These are phyloP conservation scores for Pilasporangium apinafurcum DNA, from an alignment of 352 stramenopile species.

Conservation along the genomic window DNA sequence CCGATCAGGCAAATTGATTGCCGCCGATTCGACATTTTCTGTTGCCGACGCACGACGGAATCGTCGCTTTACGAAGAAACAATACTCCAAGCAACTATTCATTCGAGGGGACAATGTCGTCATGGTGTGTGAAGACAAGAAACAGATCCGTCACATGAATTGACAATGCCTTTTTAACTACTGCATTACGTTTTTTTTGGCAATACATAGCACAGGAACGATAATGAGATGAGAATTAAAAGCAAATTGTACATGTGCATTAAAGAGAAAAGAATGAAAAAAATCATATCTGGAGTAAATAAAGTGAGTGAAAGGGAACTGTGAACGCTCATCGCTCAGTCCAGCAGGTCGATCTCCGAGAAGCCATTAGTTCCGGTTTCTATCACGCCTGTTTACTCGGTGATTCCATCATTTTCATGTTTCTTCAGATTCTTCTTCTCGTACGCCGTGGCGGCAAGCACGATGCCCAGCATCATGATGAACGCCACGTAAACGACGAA, in stretches of 20 bases:
- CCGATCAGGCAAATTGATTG: constrained; percentile 11
- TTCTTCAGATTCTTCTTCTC: constrained; percentile 54
- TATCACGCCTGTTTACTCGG: too few relatives aligned
- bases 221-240: background rate
- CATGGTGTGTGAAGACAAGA: background rate
- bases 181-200: background rate
- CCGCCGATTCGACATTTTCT: constrained; percentile 33
- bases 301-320: too few relatives aligned
- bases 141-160: background rate
- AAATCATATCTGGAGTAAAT: too few relatives aligned
- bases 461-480: constrained; percentile 49
- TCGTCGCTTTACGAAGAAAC: constrained; percentile 24
- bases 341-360: too few relatives aligned
- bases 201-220: too few relatives aligned
- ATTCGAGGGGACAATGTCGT: constrained; percentile 93
- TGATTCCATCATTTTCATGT: too few relatives aligned
- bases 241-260: too few relatives aligned
- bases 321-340: too few relatives aligned
- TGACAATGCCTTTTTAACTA: background rate
- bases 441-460: constrained; percentile 58
- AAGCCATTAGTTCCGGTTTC: too few relatives aligned
- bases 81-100: constrained; percentile 84
- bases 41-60: constrained; percentile 33
- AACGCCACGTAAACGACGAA: constrained; percentile 68
- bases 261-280: too few relatives aligned